Base-by-base conservation (phyloP, 129 eudicot genomes). In the Lonicera japonica region DNA sequence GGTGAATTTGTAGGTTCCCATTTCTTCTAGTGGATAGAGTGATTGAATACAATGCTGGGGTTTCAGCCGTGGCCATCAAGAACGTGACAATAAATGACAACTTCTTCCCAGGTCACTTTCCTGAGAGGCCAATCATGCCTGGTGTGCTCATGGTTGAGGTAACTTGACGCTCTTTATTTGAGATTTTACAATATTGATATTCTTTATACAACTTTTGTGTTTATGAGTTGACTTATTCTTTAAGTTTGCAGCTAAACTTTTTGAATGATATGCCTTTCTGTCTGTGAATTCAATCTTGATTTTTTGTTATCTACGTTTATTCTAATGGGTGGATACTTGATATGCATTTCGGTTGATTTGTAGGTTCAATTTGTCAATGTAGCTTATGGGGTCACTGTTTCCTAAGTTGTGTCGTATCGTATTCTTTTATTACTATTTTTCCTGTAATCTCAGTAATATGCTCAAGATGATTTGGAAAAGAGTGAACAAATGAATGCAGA, bases 121-220 rank as follows among this genome's bases (percentile, higher is more conserved):
- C 98, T 8, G 98, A 92, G 63, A 82, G 98, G 75, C 98, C 98
- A 39, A 92, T 92, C 25, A 87, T 92, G 96, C 96, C 98, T 5
- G 98, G 98, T 66, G 98, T 92, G 66, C 98, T 92, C 69, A 92
- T 92, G 98, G 87, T 92, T 72, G 96, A 92, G 96, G 98, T 92
- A 81, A 39, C 25, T 48, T 12, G 40, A 5, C 36, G 20, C 21
- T 13, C 16, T 29, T 29, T 29, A 1, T 29, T 29, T 29, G 6
- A 29, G 6, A 29, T 1, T 23, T 68, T 61, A 19, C 1, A 16
- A 18, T 14, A n/a, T 8, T 36, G 25, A 22, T 38, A 18, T 22
- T 55, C 16, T 40, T 57, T 29, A 29, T 29, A n/a, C 36, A 1
- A 29, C 6, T 1, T 6, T 29, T 29, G 36, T 29, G 36, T 29